Evolutionary conservation across 768 basidiomycete genomes (phyloP), one percentile per base, ranked within the genome.

Genomic region (Suillus bovinus): DNA sequence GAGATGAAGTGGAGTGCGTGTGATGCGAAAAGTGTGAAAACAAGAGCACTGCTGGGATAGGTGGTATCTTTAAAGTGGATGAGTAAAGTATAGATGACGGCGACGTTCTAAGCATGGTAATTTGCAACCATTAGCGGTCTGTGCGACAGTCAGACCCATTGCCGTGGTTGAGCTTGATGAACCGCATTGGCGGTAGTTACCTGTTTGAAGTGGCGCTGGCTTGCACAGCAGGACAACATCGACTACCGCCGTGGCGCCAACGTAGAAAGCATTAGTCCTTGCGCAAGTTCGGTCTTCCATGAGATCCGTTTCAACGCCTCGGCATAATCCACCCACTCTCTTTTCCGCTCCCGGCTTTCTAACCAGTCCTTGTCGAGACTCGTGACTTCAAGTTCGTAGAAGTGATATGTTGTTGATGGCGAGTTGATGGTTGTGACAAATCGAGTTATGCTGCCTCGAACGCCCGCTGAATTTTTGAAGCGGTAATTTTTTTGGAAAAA

Each of bases 311-410:
- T 77, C 65, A 85, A 77, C 17, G 93, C 93, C 77, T 94, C 93
- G 50, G 87, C 85, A 69, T 88, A 93, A 75, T 93, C 91, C 68
- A 94, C 91, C 91, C 91, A 93, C 78, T 94, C 93, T 68, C 93
- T 79, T 73, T 80, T 81, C 64, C 93, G 86, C 78, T 94, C 92
- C 66, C 86, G 81, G 69, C 84, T 79, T 74, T 94, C 93, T 62
- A 91, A 78, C 93, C 93, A 94, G 64, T 90, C 86, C 64, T 84
- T 79, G 68, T 93, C 93, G 61, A 94, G 84, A 44, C 78, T 79
- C 17, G 83, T 80, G 54, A 93, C 91, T 76, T 94, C 93, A 69
- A 94, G 84, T 75, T 94, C 93, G 78, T 90, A 94, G 67, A 94
- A 93, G 77, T 94, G 93, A 78, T 93, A 94, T 42, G 87, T 94